Evolutionary conservation across 768 basidiomycete genomes (phyloP).

Genomic region (Kwoniella dejecticola): DNA sequence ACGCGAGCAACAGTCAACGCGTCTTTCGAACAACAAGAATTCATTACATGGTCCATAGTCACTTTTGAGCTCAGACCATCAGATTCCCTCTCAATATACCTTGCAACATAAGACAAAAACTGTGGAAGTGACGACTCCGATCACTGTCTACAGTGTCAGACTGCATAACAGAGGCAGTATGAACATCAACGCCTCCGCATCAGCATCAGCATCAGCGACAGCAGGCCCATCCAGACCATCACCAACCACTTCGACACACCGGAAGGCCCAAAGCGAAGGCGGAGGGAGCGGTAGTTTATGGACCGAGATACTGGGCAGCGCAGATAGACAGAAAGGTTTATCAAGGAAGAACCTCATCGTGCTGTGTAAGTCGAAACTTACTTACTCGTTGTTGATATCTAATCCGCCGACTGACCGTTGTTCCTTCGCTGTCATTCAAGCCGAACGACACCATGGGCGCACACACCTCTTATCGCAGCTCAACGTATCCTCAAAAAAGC

Average conservation of each 20-base stretch:
- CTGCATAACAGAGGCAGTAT: too few relatives aligned
- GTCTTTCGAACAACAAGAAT: too few relatives aligned
- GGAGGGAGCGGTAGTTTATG: constrained; percentile 66
- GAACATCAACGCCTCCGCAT: constrained; percentile 6
- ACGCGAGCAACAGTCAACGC: too few relatives aligned
- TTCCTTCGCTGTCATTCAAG: too few relatives aligned
- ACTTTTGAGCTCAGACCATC: too few relatives aligned
- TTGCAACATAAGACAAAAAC: too few relatives aligned
- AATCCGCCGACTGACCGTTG: too few relatives aligned
- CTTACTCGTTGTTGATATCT: too few relatives aligned
- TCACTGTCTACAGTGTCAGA: too few relatives aligned
- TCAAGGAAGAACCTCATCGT: constrained; percentile 85
- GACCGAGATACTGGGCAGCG: constrained; percentile 87
- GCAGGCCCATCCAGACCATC: constrained; percentile 17
- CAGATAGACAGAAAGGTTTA: constrained; percentile 68
- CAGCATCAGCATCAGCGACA: constrained; percentile 4
- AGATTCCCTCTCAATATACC: too few relatives aligned
- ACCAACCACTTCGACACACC: not conserved
- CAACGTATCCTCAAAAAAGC: constrained; percentile 3
- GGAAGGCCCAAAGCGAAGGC: not conserved
- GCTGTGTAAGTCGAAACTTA: constrained; percentile 59
- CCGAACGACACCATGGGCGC: constrained; percentile 39
- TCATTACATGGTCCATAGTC: too few relatives aligned
- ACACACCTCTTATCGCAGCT: constrained; percentile 34
- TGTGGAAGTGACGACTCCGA: too few relatives aligned